A percentile compares a stretch with the other conserved stretches of the same genome.
Evolutionary conservation across 2,329 filamentous ascomycete species (phyloP).

Genomic region (Orbilia oligospora): DNA sequence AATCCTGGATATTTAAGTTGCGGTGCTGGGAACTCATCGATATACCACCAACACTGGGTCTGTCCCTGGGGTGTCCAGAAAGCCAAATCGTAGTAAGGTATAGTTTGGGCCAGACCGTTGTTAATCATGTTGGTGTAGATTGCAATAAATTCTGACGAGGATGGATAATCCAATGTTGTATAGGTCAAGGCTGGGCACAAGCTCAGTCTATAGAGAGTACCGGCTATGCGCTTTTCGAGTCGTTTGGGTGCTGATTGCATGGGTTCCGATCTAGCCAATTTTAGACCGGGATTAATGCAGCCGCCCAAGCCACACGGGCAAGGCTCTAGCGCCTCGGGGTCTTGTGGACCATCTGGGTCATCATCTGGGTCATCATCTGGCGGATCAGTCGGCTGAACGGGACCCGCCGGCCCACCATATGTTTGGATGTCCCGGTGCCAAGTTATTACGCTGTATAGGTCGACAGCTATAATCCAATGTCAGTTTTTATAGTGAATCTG

Average conservation of each 20-base stretch:
- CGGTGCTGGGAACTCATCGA: not conserved
- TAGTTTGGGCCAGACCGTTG: not conserved
- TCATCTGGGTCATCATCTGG: constrained; percentile 23
- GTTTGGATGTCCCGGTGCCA: constrained; percentile 16
- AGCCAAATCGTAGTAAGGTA: constrained; percentile 8
- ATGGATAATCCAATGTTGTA: constrained; percentile 17
- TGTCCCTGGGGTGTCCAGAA: not conserved
- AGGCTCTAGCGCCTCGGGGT: constrained; percentile 9
- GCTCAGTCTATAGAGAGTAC: not conserved
- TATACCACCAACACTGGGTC: constrained; percentile 19
- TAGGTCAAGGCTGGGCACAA: constrained; percentile 4
- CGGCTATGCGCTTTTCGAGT: constrained; percentile 18
- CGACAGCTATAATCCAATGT: not conserved
- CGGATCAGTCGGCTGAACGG: constrained; percentile 14
- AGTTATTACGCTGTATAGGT: not conserved
- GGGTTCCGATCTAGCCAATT: constrained; percentile 24
- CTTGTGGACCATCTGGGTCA: constrained; percentile 19
- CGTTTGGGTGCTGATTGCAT: constrained; percentile 5
- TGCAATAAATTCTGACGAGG: constrained; percentile 5
- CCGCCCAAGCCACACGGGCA: constrained; percentile 32
- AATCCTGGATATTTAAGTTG: not conserved
- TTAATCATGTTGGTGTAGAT: not conserved
- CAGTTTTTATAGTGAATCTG: not conserved
- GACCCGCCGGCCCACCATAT: constrained; percentile 3
- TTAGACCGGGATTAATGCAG: constrained; percentile 1